phyloP scores from a whole-genome alignment of 116 monocot species.

The Zostera marina region DNA sequence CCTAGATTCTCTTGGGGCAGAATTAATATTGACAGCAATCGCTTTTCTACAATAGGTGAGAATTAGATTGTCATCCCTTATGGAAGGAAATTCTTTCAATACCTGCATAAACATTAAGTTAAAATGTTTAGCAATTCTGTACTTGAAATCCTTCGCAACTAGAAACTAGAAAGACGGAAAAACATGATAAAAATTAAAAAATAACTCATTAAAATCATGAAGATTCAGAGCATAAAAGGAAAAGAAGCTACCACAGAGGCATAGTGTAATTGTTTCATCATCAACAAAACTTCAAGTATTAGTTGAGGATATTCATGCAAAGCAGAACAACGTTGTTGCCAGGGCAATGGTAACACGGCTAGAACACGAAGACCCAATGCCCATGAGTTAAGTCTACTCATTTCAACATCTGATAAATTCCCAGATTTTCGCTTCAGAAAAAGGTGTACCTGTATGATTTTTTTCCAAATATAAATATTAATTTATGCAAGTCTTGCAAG shows the following conservation, averaged over 20 bases:
- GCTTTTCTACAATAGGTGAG: constrained; percentile 70
- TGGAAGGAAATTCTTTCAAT: constrained; percentile 72
- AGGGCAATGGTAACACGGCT: constrained; percentile 64
- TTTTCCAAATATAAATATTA: not conserved
- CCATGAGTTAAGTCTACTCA: constrained; percentile 75
- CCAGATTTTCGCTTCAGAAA: constrained; percentile 76
- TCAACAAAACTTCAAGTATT: constrained; percentile 89
- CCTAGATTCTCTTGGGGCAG: constrained; percentile 50
- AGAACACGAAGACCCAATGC: constrained; percentile 85
- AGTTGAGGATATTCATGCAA: constrained; percentile 89
- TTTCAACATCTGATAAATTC: constrained; percentile 52
- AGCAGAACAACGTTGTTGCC: constrained; percentile 81
- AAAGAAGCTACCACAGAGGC: constrained; percentile 52
- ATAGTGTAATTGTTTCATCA: constrained; percentile 94
- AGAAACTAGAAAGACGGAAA: constrained; percentile 2
- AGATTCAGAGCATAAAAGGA: not conserved
- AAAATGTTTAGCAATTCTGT: not conserved
- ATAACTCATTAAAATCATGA: not conserved
- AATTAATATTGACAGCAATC: constrained; percentile 48
- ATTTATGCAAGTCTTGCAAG: not conserved
- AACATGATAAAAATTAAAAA: not conserved
- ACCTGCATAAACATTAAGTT: constrained; percentile 38
- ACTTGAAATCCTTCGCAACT: not conserved
- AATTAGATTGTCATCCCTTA: constrained; percentile 68
- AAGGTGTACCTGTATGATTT: constrained; percentile 72